Conservation (phyloP, 208 protist species). For the Tritrichomonas musculus region DNA sequence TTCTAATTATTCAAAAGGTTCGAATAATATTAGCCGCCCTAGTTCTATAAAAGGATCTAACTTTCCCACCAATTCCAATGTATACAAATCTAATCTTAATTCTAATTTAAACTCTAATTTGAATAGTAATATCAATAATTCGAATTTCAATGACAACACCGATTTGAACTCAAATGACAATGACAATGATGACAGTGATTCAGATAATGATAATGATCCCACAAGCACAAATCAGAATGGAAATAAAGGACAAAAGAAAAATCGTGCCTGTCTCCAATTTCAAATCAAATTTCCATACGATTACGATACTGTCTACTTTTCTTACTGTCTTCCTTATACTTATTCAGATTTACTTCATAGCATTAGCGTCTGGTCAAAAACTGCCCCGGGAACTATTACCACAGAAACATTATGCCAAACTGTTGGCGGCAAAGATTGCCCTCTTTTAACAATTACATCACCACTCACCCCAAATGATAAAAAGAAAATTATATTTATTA, state of each 20-base stretch:
- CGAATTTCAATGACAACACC: no score
- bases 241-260: background rate
- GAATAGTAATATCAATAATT: no score
- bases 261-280: constrained; percentile 68
- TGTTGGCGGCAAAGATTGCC: background rate
- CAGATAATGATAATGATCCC: no score
- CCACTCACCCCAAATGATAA: background rate
- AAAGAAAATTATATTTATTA: constrained; percentile 63
- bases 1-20: no score
- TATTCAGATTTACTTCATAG: constrained; percentile 69
- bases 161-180: no score
- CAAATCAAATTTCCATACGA: constrained; percentile 63
- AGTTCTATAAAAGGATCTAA: no score
- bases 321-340: constrained; percentile 87
- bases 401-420: background rate
- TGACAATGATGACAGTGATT: no score
- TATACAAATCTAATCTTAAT: no score
- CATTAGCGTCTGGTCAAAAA: background rate
- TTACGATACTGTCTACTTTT: constrained; percentile 71
- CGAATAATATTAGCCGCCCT: no score
- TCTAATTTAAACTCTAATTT: no score
- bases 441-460: background rate
- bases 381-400: background rate
- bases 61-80: no score
- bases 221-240: no score